Base-by-base conservation (phyloP, 2,329 filamentous ascomycete species). In the Lizonia empirigonia region DNA sequence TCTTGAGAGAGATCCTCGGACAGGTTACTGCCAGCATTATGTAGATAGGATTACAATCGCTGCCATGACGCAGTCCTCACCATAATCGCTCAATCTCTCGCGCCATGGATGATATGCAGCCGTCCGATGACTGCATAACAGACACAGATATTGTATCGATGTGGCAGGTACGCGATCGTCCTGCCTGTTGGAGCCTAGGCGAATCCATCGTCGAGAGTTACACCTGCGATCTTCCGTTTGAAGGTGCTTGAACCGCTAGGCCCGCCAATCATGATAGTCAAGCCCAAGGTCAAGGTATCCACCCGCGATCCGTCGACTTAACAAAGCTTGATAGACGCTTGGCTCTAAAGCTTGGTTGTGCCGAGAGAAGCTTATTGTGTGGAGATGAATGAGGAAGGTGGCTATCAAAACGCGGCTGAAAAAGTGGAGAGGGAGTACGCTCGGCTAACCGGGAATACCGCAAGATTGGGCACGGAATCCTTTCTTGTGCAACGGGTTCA, bases 151-250 rank as follows among this genome's bases (percentile, higher is more conserved):
- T 35, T 22, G 33, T 39, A 33, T 35, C 26, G 38, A 39, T 33
- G 24, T 9, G 33, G 20, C 22, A 44, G 38, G 37, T 34, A 23
- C 16, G 16, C 6, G 4, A 16, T 9, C 22, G 50, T 44, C 50
- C 50, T 53, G 50, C 44, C 44, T 42, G 12, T 44, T 53, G 38
- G 20, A 13, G 44, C 37, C 33, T 53, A 53, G 50, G 7, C 4
- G 7, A 18, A 7, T 5, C 10, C 5, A n/a, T 33, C 18, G 5
- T 33, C 7, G 15, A 18, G 12, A 9, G 2, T 30, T n/a, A 23
- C 22, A 39, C 39, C 39, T 33, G 34, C 34, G 8, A 9, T 44
- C 16, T 16, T 39, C n/a, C 7, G 29, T 34, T 18, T 15, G 9
- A 35, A n/a, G 26, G 16, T 8, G 13, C 16, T 20, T 24, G 20